Evolutionary conservation across 192 early-diverging fungal genomes (phyloP), one percentile per base, ranked within the genome.

Genomic region (Coemansia sp.): DNA sequence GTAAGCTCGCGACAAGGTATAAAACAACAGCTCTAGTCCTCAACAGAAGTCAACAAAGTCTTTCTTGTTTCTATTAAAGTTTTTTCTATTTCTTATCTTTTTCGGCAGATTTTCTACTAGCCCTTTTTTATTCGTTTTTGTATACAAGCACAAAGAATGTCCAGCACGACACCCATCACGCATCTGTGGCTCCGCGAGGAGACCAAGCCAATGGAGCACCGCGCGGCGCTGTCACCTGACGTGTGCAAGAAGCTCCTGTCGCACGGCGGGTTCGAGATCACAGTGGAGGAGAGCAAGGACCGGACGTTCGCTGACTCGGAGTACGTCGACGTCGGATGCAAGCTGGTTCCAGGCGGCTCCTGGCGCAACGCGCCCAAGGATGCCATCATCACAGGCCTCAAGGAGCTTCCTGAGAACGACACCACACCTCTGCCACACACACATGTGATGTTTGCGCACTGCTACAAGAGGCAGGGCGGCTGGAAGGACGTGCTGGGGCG

Each of bases 371-470:
- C 95, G 2, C 96, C 96, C 48, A 56, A 74, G 39, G 90, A 94
- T 52, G 93, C 95, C n/a, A 96, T 94, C 69, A 93, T 99, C 71
- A 87, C 95, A 31, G 96, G 94, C 16, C 86, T 99, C 49, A 99
- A 99, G 87, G 96, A 99, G 75, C 86, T 99, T 25, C 95, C 96
- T 30, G 94, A 96, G 70, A 90, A 91, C 75, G 95, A 97, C 82
- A 79, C 86, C 40, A 87, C 91, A 26, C 34, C 34, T 10, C 34
- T 35, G 25, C 81, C 87, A 13, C 96, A 99, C 76, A 87, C 87
- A 42, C 96, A 98, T 84, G 96, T 98, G 70, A 95, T 95, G 86
- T 98, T 98, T 78, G 96, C 96, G 42, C 96, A 98, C 79, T 98
- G 96, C 85, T 98, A 87, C 87, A 98, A 98, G 87, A 79, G 86